Base-by-base conservation (phyloP, 805 yeast genomes). In the Candida glaebosa region DNA sequence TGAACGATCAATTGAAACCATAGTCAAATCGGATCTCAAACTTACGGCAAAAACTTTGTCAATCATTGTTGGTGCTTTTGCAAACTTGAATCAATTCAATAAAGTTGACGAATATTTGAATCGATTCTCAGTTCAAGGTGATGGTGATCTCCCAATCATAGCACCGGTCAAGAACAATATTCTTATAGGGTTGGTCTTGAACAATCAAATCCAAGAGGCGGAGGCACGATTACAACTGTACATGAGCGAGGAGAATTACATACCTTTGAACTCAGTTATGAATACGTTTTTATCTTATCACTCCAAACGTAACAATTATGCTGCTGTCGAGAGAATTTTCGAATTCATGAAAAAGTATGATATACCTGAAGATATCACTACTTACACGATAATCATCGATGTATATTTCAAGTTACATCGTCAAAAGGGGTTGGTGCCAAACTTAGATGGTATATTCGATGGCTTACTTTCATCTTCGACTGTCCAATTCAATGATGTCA, bases 321-420 rank as follows among this genome's bases (percentile, higher is more conserved):
- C 67, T 36, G 82, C 82, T 3, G 64, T 66, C n/a, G 67, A 65
- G n/a, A 64, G 77, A 10, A 58, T 83, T 32, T 63, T 66, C 19
- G 44, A 69, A 25, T 63, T 65, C 43, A 73, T 81, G 78, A 55
- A 53, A 31, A 56, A 56, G 24, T 43, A 63, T 18, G 55, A 62
- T 3, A 57, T 82, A 18, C 52, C 66, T 28, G 83, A 84, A 19
- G 86, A 81, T 54, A 67, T 79, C 35, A 79, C 79, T 14, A 82
- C 90, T 2, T 78, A 78, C 59, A 75, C 89, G 3, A 72, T 76
- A 26, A 61, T 82, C 18, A 68, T 82, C 40, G 81, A 82, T 51
- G 59, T 72, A 39, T 66, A 73, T 47, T 68, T 82, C 61, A 78
- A 77, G 53, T 42, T 61, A 26, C 63, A 69, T 25, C 60, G 60